Base-by-base conservation (phyloP, 31 red algal species). In the Endocladia muricata region DNA sequence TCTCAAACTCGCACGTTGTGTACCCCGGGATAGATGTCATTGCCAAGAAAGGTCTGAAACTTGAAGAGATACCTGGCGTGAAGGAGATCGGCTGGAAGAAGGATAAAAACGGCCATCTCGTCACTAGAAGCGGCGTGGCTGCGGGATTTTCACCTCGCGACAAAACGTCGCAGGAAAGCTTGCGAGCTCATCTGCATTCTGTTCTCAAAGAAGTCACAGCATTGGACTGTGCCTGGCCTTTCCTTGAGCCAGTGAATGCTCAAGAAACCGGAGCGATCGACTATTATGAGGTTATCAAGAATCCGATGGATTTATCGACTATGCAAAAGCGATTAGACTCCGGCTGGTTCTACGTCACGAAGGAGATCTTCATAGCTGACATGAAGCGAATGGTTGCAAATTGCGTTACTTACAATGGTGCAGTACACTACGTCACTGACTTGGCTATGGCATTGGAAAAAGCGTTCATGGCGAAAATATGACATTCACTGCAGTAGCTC, bases 281-380 rank as follows among this genome's bases (percentile, higher is more conserved):
- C 73, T 98, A 98, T 64, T 98, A 98, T 52, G 87, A 98, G 3
- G 88, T 98, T 6, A 94, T 98, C 52, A 98, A 98, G 82, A 98
- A 98, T 51, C 96, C 96, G 38, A 92, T 98, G 70, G 96, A 98
- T 61, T 68, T 98, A 64, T 76, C 66, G 29, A 88, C 88, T 11
- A 98, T 98, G 70, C 96, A 98, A 55, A 68, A 88, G 28, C 55
- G 82, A 61, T 76, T 98, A n/a, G 87, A 94, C 61, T 42, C 73
- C 26, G 91, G 96, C n/a, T 83, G 89, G 78, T 98, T 93, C 47
- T 98, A 98, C 54, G 92, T 98, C 13, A 94, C 92, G 6, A 94
- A 91, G 66, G 96, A 94, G 52, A 98, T 98, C 43, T 98, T 98
- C 60, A 79, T 91, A 13, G 96, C 96, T 1, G 96, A 98, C 73